Conservation (phyloP, 345 rosid genomes). For the Durio zibethinus region DNA sequence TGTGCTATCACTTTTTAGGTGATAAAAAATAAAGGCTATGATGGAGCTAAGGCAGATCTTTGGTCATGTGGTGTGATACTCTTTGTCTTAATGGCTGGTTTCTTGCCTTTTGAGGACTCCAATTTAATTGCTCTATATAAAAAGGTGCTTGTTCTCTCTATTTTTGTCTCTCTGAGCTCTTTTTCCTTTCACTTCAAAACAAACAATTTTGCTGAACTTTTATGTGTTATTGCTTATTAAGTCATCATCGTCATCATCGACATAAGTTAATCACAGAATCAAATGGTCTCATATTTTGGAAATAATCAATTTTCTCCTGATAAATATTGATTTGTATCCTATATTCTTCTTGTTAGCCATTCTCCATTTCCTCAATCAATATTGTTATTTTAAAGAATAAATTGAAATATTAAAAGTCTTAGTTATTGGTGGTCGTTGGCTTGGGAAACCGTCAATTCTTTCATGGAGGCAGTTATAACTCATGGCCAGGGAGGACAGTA, state of each 20-base stretch:
- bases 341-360: neutral
- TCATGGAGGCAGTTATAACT: neutral
- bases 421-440: neutral
- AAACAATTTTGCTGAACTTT: neutral
- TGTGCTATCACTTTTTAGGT: conserved; percentile 45
- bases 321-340: neutral
- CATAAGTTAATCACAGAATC: neutral
- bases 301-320: neutral
- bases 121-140: conserved; percentile 74
- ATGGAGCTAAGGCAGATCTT: conserved; percentile 94
- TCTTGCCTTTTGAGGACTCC: conserved; percentile 90
- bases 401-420: neutral
- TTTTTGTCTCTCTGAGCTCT: neutral
- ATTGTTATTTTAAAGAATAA: neutral
- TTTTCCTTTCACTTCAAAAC: neutral
- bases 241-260: neutral
- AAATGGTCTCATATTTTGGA: neutral
- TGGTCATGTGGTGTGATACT: conserved; percentile 99
- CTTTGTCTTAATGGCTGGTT: conserved; percentile 96
- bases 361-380: neutral
- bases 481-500: neutral
- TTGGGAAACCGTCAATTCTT: neutral
- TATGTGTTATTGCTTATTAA: neutral
- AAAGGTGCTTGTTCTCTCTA: conserved; percentile 45
- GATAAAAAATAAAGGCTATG: conserved; percentile 91